These are phyloP conservation scores for Trichosporon sp. DNA, from an alignment of 1,284 basidiomycete genomes.

Conservation along the genomic window DNA sequence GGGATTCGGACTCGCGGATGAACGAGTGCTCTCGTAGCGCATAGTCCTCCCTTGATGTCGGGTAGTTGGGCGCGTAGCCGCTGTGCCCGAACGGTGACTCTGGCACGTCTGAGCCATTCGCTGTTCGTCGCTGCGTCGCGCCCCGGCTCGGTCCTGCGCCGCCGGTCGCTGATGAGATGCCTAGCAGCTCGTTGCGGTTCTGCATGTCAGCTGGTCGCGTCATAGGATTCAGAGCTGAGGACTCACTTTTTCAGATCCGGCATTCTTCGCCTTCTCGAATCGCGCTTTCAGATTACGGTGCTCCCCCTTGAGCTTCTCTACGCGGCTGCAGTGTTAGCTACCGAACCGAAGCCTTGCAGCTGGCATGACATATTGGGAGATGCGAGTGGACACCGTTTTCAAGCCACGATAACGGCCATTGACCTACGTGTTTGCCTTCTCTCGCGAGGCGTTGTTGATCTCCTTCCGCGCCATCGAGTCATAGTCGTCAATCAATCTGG, in stretches of 20 bases:
- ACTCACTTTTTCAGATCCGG: conserved; percentile 38
- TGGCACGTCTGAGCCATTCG: conserved; percentile 53
- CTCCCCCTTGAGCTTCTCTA: conserved; percentile 49
- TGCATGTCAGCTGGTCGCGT: not conserved
- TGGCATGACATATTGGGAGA: too few species aligned
- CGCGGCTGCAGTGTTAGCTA: conserved; percentile 36
- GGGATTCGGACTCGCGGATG: conserved; percentile 68
- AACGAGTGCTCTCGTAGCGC: conserved; percentile 82
- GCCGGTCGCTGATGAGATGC: conserved; percentile 27
- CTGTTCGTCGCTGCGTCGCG: conserved; percentile 20
- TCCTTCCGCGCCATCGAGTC: conserved; percentile 91
- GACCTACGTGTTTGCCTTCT: conserved; percentile 81
- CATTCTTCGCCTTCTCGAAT: conserved; percentile 49
- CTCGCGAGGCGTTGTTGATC: conserved; percentile 86
- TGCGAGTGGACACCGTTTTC: not conserved
- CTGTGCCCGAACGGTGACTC: conserved; percentile 50
- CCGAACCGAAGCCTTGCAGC: too few species aligned
- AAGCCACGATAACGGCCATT: not conserved
- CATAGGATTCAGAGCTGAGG: too few species aligned
- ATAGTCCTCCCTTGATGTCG: conserved; percentile 60
- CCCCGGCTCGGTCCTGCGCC: conserved; percentile 45
- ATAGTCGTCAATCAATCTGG: conserved; percentile 88
- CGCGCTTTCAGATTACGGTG: conserved; percentile 48
- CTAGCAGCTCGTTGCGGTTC: conserved; percentile 3
- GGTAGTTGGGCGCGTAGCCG: conserved; percentile 50